Base-by-base conservation (phyloP, 148 eudicot species). In the Chenopodium suecicum region DNA sequence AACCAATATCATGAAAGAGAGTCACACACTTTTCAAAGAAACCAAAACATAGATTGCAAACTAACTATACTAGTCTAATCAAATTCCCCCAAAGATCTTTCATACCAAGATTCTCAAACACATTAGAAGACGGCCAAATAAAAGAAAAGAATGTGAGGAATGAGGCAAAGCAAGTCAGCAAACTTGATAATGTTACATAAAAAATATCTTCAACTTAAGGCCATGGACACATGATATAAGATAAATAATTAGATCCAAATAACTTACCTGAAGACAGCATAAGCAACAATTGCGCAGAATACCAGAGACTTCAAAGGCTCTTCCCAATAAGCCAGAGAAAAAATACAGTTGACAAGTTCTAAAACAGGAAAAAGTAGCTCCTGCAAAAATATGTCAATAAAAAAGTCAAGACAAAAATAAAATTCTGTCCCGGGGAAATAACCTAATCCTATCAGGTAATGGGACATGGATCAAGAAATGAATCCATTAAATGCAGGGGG, bases 291-390 rank as follows among this genome's bases (percentile, higher is more conserved):
- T 80, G 88, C 81, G 88, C 98, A 93, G 85, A 94, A 95, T 25
- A 78, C 74, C 73, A 79, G 52, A 78, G 98, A 95, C 86, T 92
- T 94, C 78, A 88, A 79, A 78, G 89, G 89, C 84, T 93, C 92
- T 82, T 95, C 94, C 99, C 99, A 95, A 74, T 81, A 86, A 63
- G 86, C 84, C 77, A 95, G 64, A 81, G 90, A 88, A 64, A 87
- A 70, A 58, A 95, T 89, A 87, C 79, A 83, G 29, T 83, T 86
- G 82, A 91, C 87, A 78, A 92, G 44, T 83, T 89, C 86, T 23
- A 67, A 80, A 60, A 88, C 27, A 37, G 99, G 99, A 85, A 79
- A 90, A 74, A 95, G 90, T 68, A 95, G 86, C 86, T 95, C 99
- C 99, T 95, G 92, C 85, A 87, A 70, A 67, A 19, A 32, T 31